Evolutionary conservation across 129 eudicot genomes (phyloP).

Genomic region (Daucus carota): DH1_v3.0 NC_030385.2:46498501-46499000

Average conservation of each 20-base stretch:
- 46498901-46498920: constrained; percentile 58
- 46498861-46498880: constrained; percentile 89
- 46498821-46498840: constrained; percentile 92
- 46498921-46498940: constrained; percentile 85
- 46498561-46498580: constrained; percentile 95
- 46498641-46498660: constrained; percentile 83
- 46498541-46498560: constrained; percentile 86
- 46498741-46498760: constrained; percentile 82
- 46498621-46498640: constrained; percentile 98
- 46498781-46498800: constrained; percentile 25
- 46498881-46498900: constrained; percentile 75
- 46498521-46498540: constrained; percentile 77
- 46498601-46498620: constrained; percentile 66
- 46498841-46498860: constrained; percentile 90
- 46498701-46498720: constrained; percentile 82
- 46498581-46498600: constrained; percentile 90
- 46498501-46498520: constrained; percentile 96
- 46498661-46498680: constrained; percentile 97
- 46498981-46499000: constrained; percentile 78
- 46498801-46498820: constrained; percentile 50
- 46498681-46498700: constrained; percentile 80
- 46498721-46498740: constrained; percentile 90
- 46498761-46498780: constrained; percentile 54
- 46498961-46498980: constrained; percentile 88
- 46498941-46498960: constrained; percentile 92